Percentiles rank a stretch among this genome's conserved stretches.
Conservation (phyloP, 805 yeast genomes). For the Metschnikowia chrysomelidarum region DNA sequence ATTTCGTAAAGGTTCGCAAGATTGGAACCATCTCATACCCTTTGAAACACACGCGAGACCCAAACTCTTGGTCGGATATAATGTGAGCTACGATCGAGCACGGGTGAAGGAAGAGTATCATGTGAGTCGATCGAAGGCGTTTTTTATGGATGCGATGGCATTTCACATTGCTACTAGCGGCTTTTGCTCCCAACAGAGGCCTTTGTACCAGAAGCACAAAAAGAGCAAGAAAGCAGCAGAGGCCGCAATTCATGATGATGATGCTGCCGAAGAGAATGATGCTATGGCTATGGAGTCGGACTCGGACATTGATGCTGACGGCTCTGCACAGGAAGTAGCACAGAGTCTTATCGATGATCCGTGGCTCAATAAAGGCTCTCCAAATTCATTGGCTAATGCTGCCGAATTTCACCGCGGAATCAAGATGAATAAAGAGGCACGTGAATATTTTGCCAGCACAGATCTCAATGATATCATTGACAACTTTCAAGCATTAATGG, state of each 20-base stretch:
- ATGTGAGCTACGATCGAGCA: conserved; percentile 88
- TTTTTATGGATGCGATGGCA: conserved; percentile 89
- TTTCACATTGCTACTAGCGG: conserved; percentile 89
- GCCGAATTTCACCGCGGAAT: conserved; percentile 75
- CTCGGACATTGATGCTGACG: conserved; percentile 8
- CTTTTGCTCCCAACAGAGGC: conserved; percentile 88
- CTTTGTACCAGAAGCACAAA: conserved; percentile 64
- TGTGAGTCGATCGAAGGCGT: conserved; percentile 62
- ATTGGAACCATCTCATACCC: conserved; percentile 72
- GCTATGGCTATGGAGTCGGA: conserved; percentile 7
- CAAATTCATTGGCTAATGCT: conserved; percentile 78
- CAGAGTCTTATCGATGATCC: conserved; percentile 59
- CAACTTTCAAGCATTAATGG: conserved; percentile 59
- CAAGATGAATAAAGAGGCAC: conserved; percentile 58
- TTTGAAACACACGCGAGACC: conserved; percentile 48
- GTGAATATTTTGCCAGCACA: conserved; percentile 61
- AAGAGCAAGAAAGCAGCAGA: conserved; percentile 32
- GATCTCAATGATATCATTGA: conserved; percentile 54
- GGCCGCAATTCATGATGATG: conserved; percentile 19
- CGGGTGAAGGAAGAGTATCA: conserved; percentile 81
- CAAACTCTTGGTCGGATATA: conserved; percentile 81
- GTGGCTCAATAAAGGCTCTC: conserved; percentile 76
- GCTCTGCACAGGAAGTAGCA: conserved; percentile 25
- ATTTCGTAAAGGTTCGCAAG: conserved; percentile 22
- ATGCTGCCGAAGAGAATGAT: conserved; percentile 13